Conservation (phyloP, 805 yeast species). For the Barnettozyma siamensis region DNA sequence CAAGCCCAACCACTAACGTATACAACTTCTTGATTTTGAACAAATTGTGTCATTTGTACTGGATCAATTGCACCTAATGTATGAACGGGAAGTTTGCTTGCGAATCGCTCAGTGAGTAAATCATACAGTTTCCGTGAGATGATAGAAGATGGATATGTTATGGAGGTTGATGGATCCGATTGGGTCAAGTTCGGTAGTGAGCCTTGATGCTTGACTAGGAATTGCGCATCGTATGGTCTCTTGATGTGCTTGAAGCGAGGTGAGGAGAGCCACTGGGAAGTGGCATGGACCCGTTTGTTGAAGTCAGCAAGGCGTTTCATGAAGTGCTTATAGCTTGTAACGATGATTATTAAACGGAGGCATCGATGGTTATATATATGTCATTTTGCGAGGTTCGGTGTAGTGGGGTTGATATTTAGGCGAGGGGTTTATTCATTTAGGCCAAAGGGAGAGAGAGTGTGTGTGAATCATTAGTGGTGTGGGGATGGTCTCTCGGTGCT, state of each 20-base stretch:
- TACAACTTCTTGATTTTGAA: slow-evolving; percentile 44
- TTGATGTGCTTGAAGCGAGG: slow-evolving; percentile 41
- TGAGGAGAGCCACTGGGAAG: slow-evolving; percentile 46
- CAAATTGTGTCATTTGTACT: slow-evolving; percentile 53
- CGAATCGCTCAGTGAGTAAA: slow-evolving; percentile 35
- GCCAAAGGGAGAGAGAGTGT: too few relatives aligned
- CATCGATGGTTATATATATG: too few relatives aligned
- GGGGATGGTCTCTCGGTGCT: too few relatives aligned
- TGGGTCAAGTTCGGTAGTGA: slow-evolving; percentile 26
- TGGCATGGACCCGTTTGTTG: slow-evolving; percentile 26
- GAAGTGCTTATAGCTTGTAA: too few relatives aligned
- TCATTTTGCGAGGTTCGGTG: too few relatives aligned
- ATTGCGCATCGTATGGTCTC: slow-evolving; percentile 47
- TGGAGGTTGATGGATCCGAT: not conserved
- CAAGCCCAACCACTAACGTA: slow-evolving; percentile 63
- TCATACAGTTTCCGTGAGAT: slow-evolving; percentile 50
- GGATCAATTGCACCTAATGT: slow-evolving; percentile 62
- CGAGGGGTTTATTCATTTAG: too few relatives aligned
- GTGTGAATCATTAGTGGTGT: too few relatives aligned
- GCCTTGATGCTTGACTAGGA: slow-evolving; percentile 51
- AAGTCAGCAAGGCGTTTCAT: not conserved
- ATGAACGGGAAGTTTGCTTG: slow-evolving; percentile 41
- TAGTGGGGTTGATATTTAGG: too few relatives aligned
- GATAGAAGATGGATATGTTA: slow-evolving; percentile 38
- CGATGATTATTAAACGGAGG: too few relatives aligned